These are phyloP conservation scores for Glycine soja DNA, from an alignment of 306 rosid species.

Conservation along the genomic window DNA sequence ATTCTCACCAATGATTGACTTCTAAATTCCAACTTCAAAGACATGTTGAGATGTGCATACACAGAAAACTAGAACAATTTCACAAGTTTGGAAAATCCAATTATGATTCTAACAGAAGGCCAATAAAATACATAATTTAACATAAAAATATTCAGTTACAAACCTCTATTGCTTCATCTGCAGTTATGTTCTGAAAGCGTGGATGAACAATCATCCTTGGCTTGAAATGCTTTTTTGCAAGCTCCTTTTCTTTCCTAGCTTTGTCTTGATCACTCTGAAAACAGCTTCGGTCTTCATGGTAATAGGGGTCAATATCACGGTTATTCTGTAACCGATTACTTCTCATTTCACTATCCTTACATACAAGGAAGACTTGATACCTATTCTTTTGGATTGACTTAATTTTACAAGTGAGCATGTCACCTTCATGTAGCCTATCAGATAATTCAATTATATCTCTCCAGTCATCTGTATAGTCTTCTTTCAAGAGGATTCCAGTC, in stretches of 20 bases:
- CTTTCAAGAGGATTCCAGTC: constrained; percentile 96
- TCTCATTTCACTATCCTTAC: constrained; percentile 94
- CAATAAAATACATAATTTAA: background rate
- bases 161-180: constrained; percentile 97
- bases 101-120: background rate
- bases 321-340: constrained; percentile 68
- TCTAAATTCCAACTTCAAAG: constrained; percentile 8
- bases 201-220: constrained; percentile 99
- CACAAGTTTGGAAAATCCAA: constrained; percentile 16
- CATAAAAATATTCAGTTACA: constrained; percentile 44
- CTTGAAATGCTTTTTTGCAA: constrained; percentile 92
- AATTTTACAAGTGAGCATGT: constrained; percentile 94
- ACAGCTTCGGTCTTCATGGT: constrained; percentile 83
- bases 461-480: constrained; percentile 89
- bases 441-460: constrained; percentile 86
- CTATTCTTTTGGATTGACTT: constrained; percentile 96
- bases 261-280: constrained; percentile 83
- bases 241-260: constrained; percentile 90
- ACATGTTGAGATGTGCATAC: constrained; percentile 1
- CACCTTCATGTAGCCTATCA: constrained; percentile 87
- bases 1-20: background rate
- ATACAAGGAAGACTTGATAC: constrained; percentile 89
- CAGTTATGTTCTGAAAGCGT: constrained; percentile 93
- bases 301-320: constrained; percentile 70
- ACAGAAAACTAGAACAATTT: constrained; percentile 9